Evolutionary conservation across 768 basidiomycete species (phyloP), one percentile per base, ranked within the genome.

Genomic region (Omphalotus guepiniiformis): DNA sequence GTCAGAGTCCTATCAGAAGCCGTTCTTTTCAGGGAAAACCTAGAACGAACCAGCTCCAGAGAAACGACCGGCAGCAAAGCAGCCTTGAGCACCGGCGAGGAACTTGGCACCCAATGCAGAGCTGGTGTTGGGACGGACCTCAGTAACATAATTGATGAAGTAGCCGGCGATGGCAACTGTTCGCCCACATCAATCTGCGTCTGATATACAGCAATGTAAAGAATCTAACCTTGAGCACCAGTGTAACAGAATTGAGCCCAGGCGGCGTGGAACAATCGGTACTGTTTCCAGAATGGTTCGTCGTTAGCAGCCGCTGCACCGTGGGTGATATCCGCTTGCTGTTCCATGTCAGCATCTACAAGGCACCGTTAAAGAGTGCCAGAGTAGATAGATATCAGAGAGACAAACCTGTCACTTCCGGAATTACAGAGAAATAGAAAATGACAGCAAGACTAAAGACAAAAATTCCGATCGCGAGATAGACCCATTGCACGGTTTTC

Each of bases 401-500:
- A 18, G 16, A 51, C 58, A 2, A 16, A 59, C 63, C 63, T 26
- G 65, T 67, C 27, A 67, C 65, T 50, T 67, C 65, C 4, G 65
- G 65, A 19, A 67, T 67, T 12, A 55, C 62, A 3, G 60, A 60
- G 42, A 65, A 60, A 47, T 62, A 67, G 47, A 67, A 67, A 3
- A 67, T 59, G 15, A 59, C 44, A 0, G 64, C 58, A 22, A 67
- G 64, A 13, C 47, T 52, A 50, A 67, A 65, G 9, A 67, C 64
- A 42, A 67, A 67, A 23, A 60, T 53, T 1, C 62, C 63, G 40
- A 67, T 65, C 25, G 64, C 46, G 36, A 47, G 46, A 21, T 66
- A 66, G 13, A 64, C 62, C 65, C 63, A 66, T 60, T 67, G 65
- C 1, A 67, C 64, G 6, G 51, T 65, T 46, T 61, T 59, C 8